Percentiles rank a stretch among this genome's conserved stretches.
Evolutionary conservation across 1,139 yeast species (phyloP).

Genomic region (Geotrichum bryndzae): DNA sequence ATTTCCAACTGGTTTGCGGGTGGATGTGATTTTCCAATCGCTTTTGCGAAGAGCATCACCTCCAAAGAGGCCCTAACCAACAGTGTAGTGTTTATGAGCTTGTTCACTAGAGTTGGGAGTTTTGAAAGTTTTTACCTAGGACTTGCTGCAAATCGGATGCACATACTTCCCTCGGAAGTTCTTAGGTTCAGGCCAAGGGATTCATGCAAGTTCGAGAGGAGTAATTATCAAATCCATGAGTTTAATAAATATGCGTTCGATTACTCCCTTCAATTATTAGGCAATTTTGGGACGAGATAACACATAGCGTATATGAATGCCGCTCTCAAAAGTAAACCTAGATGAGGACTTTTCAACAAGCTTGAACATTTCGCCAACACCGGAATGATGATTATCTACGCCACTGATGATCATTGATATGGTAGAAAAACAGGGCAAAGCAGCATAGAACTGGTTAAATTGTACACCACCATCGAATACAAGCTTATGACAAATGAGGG

Average conservation of each 20-base stretch:
- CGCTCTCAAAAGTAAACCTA: slow-evolving; percentile 47
- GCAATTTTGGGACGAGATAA: slow-evolving; percentile 18
- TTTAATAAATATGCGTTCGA: slow-evolving; percentile 43
- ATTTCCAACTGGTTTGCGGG: slow-evolving; percentile 46
- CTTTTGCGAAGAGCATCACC: slow-evolving; percentile 52
- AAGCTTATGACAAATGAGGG: slow-evolving; percentile 47
- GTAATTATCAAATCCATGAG: slow-evolving; percentile 58
- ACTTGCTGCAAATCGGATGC: slow-evolving; percentile 40
- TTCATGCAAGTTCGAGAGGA: slow-evolving; percentile 44
- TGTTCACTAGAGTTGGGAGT: slow-evolving; percentile 5
- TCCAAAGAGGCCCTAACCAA: slow-evolving; percentile 55
- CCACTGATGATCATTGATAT: slow-evolving; percentile 58
- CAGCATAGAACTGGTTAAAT: slow-evolving; percentile 56
- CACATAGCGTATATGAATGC: slow-evolving; percentile 50
- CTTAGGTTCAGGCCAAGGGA: slow-evolving; percentile 28
- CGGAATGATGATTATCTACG: slow-evolving; percentile 57
- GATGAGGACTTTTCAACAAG: slow-evolving; percentile 31
- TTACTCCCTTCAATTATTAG: slow-evolving; percentile 23
- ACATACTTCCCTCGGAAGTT: slow-evolving; percentile 40
- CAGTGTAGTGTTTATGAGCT: slow-evolving; percentile 34
- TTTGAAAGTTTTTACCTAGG: slow-evolving; percentile 34
- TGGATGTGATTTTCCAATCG: slow-evolving; percentile 44
- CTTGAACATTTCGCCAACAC: slow-evolving; percentile 56
- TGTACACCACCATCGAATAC: slow-evolving; percentile 47
- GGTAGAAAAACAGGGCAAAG: slow-evolving; percentile 62